Percentiles rank a stretch among this genome's conserved stretches.
Evolutionary conservation across 495 filamentous ascomycete genomes (phyloP).

Genomic region (Articulospora tetracladia): DNA sequence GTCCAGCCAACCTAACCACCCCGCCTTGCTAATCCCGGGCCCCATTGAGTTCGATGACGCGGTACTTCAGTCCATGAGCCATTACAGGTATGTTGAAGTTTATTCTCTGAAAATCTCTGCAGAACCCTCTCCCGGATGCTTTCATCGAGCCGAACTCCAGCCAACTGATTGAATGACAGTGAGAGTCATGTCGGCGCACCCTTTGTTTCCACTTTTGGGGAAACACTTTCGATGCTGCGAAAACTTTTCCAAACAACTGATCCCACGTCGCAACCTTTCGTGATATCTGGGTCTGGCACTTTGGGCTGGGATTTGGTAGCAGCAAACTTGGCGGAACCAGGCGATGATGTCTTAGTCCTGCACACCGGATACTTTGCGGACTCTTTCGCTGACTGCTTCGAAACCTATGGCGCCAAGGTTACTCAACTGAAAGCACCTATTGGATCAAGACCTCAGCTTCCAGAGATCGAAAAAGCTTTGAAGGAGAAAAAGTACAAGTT

Average conservation of each 20-base stretch:
- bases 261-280: constrained; percentile 81
- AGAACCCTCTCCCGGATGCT: background rate
- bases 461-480: constrained; percentile 81
- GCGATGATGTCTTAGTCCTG: constrained; percentile 87
- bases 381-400: constrained; percentile 87
- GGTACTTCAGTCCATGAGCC: constrained; percentile 90
- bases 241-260: constrained; percentile 88
- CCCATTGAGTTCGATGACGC: constrained; percentile 99
- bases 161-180: constrained; percentile 37
- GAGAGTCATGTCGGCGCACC: constrained; percentile 86
- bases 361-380: constrained; percentile 97
- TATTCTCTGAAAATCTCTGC: background rate
- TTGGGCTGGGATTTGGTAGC: constrained; percentile 95
- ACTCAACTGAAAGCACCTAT: constrained; percentile 87
- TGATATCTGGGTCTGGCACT: constrained; percentile 91
- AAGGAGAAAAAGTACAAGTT: constrained; percentile 87
- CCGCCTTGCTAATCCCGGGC: constrained; percentile 80
- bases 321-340: constrained; percentile 81
- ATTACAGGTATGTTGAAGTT: constrained; percentile 72
- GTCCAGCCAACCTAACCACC: constrained; percentile 76
- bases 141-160: background rate
- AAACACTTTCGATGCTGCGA: constrained; percentile 81
- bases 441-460: constrained; percentile 81
- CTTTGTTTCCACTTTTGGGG: constrained; percentile 89
- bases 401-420: constrained; percentile 82